Evolutionary conservation across 2,329 filamentous ascomycete species (phyloP), one percentile per base, ranked within the genome.

Genomic region (Furcasterigmium sp.): DNA sequence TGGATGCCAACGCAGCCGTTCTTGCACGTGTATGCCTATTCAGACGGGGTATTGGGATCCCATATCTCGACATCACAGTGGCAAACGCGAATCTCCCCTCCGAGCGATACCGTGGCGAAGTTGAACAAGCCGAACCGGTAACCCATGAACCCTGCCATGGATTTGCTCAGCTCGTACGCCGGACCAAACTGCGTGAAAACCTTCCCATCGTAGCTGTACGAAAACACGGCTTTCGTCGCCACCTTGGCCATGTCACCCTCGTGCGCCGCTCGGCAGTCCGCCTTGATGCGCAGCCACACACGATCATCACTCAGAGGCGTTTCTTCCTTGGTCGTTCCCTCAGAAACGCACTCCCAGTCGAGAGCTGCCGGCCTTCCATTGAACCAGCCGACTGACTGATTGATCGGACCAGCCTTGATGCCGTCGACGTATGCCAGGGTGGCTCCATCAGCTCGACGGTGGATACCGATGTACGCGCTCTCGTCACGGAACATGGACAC

Each of bases 391-490:
- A 32, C 29, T 4, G 29, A 17, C 11, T 8, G 11, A n/a, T n/a
- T 15, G 29, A 8, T 8, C 14, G 29, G 29, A 13, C 43, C 29
- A 7, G 8, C 29, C 29, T 32, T 32, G 29, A 32, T 15, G 29
- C 15, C 29, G 11, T 32, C 29, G 29, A 32, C 29, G n/a, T 32
- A 32, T 3, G 7, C 29, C 4, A 32, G 5, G 8, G 10, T 32
- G 14, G 14, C 14, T 8, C n/a, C 15, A 8, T 17, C n/a, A 5
- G 11, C 29, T 4, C 29, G 8, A 11, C 23, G 11, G n/a, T 51
- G 68, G 48, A 80, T 55, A 2, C 72, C 75, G 20, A 80, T 72
- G 53, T 71, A 80, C 1, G 72, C 73, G 1, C 68, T 68, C 11
- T 62, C 57, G 50, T 80, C 73, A 2, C 76, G 68, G 55, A 80